Percentiles rank a stretch among this genome's conserved stretches.
Evolutionary conservation across 2,329 filamentous ascomycete genomes (phyloP).

Genomic region (Colletotrichum sidae): DNA sequence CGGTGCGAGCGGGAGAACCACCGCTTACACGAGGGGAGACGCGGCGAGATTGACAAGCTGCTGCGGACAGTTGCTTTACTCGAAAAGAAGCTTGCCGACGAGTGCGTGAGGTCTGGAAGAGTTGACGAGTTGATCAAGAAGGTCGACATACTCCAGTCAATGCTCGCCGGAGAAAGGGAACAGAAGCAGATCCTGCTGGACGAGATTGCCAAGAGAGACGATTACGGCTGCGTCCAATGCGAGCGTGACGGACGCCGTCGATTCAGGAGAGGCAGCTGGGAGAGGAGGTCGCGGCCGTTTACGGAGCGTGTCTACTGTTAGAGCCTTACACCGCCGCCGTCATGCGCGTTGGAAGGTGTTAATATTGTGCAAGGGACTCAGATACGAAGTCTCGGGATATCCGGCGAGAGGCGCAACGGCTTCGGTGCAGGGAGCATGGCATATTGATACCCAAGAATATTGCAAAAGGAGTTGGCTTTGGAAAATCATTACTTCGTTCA

Average conservation of each 20-base stretch:
- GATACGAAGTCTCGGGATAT: too few relatives aligned
- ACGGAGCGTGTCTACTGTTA: neutral
- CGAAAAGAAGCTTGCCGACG: slow-evolving; percentile 29
- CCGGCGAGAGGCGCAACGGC: too few relatives aligned
- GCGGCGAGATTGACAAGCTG: slow-evolving; percentile 26
- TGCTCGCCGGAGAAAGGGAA: slow-evolving; percentile 26
- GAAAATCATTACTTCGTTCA: too few relatives aligned
- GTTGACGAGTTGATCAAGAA: slow-evolving; percentile 27
- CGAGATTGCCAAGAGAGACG: slow-evolving; percentile 31
- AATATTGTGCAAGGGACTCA: too few relatives aligned
- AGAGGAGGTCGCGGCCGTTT: slow-evolving; percentile 22
- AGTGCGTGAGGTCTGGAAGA: slow-evolving; percentile 7
- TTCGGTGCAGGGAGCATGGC: too few relatives aligned
- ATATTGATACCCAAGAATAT: too few relatives aligned
- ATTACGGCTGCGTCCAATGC: slow-evolving; percentile 16
- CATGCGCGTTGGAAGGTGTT: too few relatives aligned
- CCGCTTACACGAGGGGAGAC: slow-evolving; percentile 15
- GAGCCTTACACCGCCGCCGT: too few relatives aligned
- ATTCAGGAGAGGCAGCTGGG: slow-evolving; percentile 28
- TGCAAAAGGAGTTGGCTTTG: too few relatives aligned
- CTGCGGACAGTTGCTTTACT: slow-evolving; percentile 22
- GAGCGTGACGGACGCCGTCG: slow-evolving; percentile 20
- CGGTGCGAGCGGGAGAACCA: slow-evolving; percentile 26
- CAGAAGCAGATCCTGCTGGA: slow-evolving; percentile 23
- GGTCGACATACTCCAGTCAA: slow-evolving; percentile 27